Conservation (phyloP, 805 yeast species). For the Yarrowia divulgata region DNA sequence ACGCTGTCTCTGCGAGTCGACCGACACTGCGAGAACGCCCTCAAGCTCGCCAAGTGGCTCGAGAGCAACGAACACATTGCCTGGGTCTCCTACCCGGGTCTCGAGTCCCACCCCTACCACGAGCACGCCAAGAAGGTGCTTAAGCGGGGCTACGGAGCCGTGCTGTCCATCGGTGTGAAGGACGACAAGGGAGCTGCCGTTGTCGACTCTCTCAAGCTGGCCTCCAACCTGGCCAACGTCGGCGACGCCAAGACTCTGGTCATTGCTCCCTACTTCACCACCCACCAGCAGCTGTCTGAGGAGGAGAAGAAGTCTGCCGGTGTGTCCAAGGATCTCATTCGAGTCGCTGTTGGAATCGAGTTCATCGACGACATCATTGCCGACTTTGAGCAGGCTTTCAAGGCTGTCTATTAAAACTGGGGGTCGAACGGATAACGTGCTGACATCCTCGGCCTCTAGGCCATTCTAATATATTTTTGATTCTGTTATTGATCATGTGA, state of each 20-base stretch:
- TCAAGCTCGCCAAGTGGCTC: slow-evolving; percentile 77
- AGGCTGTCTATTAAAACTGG: slow-evolving; percentile 56
- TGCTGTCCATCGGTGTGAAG: slow-evolving; percentile 87
- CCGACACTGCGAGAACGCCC: slow-evolving; percentile 85
- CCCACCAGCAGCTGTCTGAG: slow-evolving; percentile 88
- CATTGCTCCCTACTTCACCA: slow-evolving; percentile 94
- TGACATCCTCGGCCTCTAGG: too few relatives aligned
- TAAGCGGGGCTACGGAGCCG: slow-evolving; percentile 82
- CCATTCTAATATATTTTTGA: too few relatives aligned
- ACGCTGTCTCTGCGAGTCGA: slow-evolving; percentile 93
- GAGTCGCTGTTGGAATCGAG: slow-evolving; percentile 92
- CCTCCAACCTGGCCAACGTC: slow-evolving; percentile 93
- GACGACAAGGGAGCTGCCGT: slow-evolving; percentile 77
- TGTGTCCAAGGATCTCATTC: slow-evolving; percentile 84
- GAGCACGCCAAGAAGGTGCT: slow-evolving; percentile 84
- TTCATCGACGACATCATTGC: slow-evolving; percentile 87
- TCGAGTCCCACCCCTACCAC: slow-evolving; percentile 78
- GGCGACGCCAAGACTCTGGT: slow-evolving; percentile 96
- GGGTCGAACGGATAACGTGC: too few relatives aligned
- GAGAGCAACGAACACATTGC: slow-evolving; percentile 72
- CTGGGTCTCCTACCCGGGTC: slow-evolving; percentile 94
- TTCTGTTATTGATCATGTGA: too few relatives aligned
- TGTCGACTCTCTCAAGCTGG: slow-evolving; percentile 82
- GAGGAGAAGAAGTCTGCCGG: slow-evolving; percentile 84
- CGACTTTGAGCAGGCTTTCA: slow-evolving; percentile 88